These are phyloP conservation scores for Plasmodium falciparum DNA, from an alignment of 169 alveolate genomes.

Conservation along the genomic window DNA sequence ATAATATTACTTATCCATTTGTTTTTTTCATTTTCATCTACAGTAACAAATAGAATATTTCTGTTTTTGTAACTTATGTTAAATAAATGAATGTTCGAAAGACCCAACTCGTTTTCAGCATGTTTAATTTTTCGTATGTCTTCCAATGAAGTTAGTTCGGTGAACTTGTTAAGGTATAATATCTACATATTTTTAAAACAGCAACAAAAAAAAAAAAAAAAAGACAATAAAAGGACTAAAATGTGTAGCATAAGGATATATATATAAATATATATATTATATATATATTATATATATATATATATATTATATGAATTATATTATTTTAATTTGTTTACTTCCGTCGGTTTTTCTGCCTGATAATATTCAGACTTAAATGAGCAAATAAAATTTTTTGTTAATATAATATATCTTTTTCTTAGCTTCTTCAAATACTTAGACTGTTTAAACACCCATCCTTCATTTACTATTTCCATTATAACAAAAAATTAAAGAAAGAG, in stretches of 20 bases:
- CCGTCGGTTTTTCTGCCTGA: conserved; percentile 74
- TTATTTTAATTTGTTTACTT: conserved; percentile 24
- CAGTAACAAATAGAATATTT: conserved; percentile 54
- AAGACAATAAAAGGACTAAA: conserved; percentile 1
- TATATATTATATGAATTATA: no score
- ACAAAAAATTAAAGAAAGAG: conserved; percentile 1
- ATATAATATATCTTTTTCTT: conserved; percentile 55
- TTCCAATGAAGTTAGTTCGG: conserved; percentile 72
- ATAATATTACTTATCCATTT: conserved; percentile 58
- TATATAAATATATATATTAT: neutral
- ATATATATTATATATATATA: conserved; percentile 3
- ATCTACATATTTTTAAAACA: conserved; percentile 22
- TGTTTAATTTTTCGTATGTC: conserved; percentile 49
- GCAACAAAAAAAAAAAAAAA: neutral
- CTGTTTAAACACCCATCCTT: conserved; percentile 71
- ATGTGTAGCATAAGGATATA: neutral
- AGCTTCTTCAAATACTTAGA: conserved; percentile 62
- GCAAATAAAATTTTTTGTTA: conserved; percentile 65
- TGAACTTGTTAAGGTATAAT: conserved; percentile 56
- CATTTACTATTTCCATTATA: conserved; percentile 66
- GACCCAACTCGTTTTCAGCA: conserved; percentile 51
- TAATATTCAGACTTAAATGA: conserved; percentile 71
- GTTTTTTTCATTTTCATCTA: conserved; percentile 63
- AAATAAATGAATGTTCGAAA: conserved; percentile 37
- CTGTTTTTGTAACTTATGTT: conserved; percentile 49